Evolutionary conservation across 2,329 filamentous ascomycete genomes (phyloP), one percentile per base, ranked within the genome.

Genomic region (Thermoascus crustaceus): DNA sequence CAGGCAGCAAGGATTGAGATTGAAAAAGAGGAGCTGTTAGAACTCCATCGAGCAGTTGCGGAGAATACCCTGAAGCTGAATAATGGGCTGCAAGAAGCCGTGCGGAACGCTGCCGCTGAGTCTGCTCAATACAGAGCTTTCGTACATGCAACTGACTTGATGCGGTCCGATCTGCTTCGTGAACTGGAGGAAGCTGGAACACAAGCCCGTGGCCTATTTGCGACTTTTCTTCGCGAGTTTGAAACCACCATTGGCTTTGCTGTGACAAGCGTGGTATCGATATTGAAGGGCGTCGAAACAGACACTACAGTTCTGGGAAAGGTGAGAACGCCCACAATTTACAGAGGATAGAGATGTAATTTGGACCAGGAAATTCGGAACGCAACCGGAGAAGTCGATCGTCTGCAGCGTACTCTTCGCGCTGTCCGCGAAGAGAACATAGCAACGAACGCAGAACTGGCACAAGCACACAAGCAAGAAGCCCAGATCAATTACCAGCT

Each of bases 1-100:
- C 71, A 78, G 42, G 75, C 76, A 18, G 70, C 73, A 26, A 68
- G 77, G 23, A 59, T 68, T 26, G 71, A 76, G 34, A 67, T 73
- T 9, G 76, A 80, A 38, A 75, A 73, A 37, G 63, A 66, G 21
- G 60, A 68, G 23, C 45, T 66, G 4, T 46, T 68, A 2, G 48
- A 57, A 14, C 51, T 64, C 2, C 53, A 68, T 40, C 54, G 51
- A n/a, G 53, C 55, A 11, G 54, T 67, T 17, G 40, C 58, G 2
- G 49, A 62, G 19, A 57, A 57, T 20, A 60, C 55, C 6, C 43
- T 51, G 1, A 60, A 58, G 21, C 45, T 67, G 7, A 56, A 53
- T 10, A 37, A 48, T 4, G 58, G 54, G 0, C 49, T 68, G 1
- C 52, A 55, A 6, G 51, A 54, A 32, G 53, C 60, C 6, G 34